Base-by-base conservation (phyloP, 441 rosid genomes). In the Hura crepitans region DNA sequence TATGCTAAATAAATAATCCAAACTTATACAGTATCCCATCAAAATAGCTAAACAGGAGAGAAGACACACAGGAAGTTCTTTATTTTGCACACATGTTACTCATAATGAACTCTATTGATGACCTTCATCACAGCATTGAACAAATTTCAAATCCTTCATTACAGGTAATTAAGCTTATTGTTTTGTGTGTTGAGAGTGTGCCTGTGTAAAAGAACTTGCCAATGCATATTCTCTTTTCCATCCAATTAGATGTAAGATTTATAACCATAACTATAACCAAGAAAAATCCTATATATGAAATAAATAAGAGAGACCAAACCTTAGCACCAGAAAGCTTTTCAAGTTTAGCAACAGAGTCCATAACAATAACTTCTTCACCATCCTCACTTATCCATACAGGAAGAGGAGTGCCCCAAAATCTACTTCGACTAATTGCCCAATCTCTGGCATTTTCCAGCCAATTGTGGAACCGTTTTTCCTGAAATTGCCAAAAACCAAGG, bases 361-460 rank as follows among this genome's bases (percentile, higher is more conserved):
- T 82, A 56, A 96, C 96, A 54, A 81, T 62, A 37, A 86, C 62
- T 86, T 93, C 97, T 75, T 84, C 84, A 30, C 87, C 93, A 78
- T 93, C 99, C 72, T 87, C 93, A 75, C 96, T 91, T 35, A 81
- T 83, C 99, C 99, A 96, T 31, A 93, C 65, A 6, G 98, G 98
- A 68, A 96, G 92, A 75, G 99, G 99, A 66, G 99, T 93, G 46
- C 98, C 99, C 98, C 97, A 96, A 79, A 93, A 96, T 74, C 98
- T 82, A 83, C 97, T 96, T 77, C 98, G 82, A 81, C 99, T 96
- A 45, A 96, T 77, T 30, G 98, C 98, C 99, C 99, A 96, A 81
- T 93, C 99, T 78, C 97, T 82, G 56, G 97, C 99, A 86, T 93
- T 93, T 78, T 96, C 98, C 61, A 96, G 87, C 99, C 99, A 96